Evolutionary conservation across 2,329 filamentous ascomycete species (phyloP), one percentile per base, ranked within the genome.

Genomic region (Xylariaceae sp.): DNA sequence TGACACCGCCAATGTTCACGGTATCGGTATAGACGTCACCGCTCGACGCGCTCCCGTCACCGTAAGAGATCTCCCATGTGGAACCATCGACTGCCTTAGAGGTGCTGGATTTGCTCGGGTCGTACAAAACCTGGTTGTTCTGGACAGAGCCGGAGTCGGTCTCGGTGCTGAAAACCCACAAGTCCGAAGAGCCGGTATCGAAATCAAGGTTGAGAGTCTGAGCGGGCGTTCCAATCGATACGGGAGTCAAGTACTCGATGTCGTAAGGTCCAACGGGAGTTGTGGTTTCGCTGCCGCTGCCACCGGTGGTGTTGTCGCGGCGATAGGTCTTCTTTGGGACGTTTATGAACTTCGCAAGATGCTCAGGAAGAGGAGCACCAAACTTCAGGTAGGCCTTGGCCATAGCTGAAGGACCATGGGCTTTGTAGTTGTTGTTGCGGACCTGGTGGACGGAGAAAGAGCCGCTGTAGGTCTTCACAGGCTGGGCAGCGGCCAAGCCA

Each of bases 111-210:
- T 48, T 57, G 45, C 43, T 47, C 9, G 67, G 62, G 48, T 60
- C 56, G 48, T 70, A 69, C 47, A 57, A 50, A 19, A 57, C 44
- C 53, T 69, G 67, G 12, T 66, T 65, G 41, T 62, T 63, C 22
- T 28, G 22, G 43, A 61, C 52, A 11, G 48, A 51, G 31, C 58
- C 49, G 43, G 48, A 53, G 2, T 48, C 28, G 22, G 64, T 60
- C 45, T 63, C 56, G 19, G 57, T 61, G 57, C 63, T 66, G 61
- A 69, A 69, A 36, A 69, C 67, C 66, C 66, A 69, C 9, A 69
- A 59, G 45, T 70, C 67, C 12, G 67, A 66, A n/a, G 67, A 69
- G 19, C 67, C 67, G 2, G 67, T 63, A 57, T 70, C 67, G 53
- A 70, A 66, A 55, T 69, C 67, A 1, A 69, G 56, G 59, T 68